Base-by-base conservation (phyloP, 495 filamentous ascomycete species). In the Aspergillus incahuasiensis region DNA sequence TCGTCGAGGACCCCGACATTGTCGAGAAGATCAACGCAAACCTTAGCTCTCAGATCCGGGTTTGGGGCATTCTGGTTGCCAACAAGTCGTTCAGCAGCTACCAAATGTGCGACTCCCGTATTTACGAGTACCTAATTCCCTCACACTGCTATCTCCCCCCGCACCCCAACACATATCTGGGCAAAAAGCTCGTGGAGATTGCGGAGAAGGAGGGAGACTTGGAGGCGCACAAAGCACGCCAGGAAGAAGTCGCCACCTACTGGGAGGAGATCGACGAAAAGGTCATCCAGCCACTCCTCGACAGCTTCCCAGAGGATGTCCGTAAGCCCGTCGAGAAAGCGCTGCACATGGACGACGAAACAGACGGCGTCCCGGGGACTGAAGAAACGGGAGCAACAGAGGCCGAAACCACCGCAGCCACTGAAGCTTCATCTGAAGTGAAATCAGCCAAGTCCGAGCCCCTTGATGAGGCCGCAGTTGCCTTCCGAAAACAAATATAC, bases 81-180 rank as follows among this genome's bases (percentile, higher is more conserved):
- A 90, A 82, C 61, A 88, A 87, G 52, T 78, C 84, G 50, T 98
- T 97, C 77, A 96, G 86, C 68, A 88, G 86, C 68, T 97, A 98
- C 67, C 86, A 94, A 61, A 78, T 89, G 39, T 96, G 92, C 64
- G 94, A 97, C 64, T 95, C 90, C 11, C 82, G 94, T 51, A 89
- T 90, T 68, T 98, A 98, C 71, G 94, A 98, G 66, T 98, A 97
- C 65, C 76, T 98, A 38, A 89, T 98, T 68, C 94, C 94, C 8
- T 90, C 86, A 22, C 87, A 96, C 67, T 87, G 85, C 51, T 91
- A 97, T 52, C 72, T 98, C 39, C 95, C 94, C 25, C 95, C 94
- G 5, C 91, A 97, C 60, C 92, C 91, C 1, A 82, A 83, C 35
- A 95, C 86, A 48, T 95, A 80, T 60, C 75, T 98, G 19, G 91